These are phyloP conservation scores for Candida lessepsii DNA, from an alignment of 805 yeast species.

Conservation along the genomic window DNA sequence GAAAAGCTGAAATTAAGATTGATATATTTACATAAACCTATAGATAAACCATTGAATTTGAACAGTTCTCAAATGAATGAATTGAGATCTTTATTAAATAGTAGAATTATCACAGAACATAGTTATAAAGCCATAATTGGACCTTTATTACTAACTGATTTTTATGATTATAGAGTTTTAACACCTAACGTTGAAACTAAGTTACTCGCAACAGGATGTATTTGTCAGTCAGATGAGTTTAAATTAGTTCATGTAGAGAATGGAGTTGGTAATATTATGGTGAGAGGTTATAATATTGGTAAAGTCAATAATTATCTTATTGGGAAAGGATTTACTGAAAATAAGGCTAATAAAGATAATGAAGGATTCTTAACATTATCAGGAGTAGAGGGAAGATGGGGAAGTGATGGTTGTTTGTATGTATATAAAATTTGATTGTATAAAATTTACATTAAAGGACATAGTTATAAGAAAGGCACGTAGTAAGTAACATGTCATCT, in stretches of 20 bases:
- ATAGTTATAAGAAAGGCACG: too few species aligned
- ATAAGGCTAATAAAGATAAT: constrained; percentile 12
- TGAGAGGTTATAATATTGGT: constrained; percentile 69
- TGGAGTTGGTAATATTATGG: constrained; percentile 49
- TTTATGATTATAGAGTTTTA: constrained; percentile 58
- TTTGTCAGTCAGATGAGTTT: constrained; percentile 59
- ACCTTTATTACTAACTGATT: constrained; percentile 57
- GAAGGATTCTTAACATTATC: constrained; percentile 45
- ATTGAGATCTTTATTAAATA: constrained; percentile 45
- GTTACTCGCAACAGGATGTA: constrained; percentile 51
- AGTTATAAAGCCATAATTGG: constrained; percentile 50
- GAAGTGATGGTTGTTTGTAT: constrained; percentile 72
- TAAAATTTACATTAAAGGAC: too few species aligned
- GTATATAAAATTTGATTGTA: constrained; percentile 19
- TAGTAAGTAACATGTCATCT: too few species aligned
- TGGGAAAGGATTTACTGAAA: constrained; percentile 15
- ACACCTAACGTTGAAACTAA: constrained; percentile 19
- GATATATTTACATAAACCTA: constrained; percentile 37
- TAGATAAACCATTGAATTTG: constrained; percentile 13
- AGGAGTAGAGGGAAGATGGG: constrained; percentile 58
- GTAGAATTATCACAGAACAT: constrained; percentile 53
- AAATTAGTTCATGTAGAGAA: constrained; percentile 44
- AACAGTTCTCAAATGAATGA: constrained; percentile 27
- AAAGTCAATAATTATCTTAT: constrained; percentile 30
- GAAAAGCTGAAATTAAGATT: constrained; percentile 27